Evolutionary conservation across 1,139 yeast genomes (phyloP).

Genomic region (Geotrichum aggregatum): DNA sequence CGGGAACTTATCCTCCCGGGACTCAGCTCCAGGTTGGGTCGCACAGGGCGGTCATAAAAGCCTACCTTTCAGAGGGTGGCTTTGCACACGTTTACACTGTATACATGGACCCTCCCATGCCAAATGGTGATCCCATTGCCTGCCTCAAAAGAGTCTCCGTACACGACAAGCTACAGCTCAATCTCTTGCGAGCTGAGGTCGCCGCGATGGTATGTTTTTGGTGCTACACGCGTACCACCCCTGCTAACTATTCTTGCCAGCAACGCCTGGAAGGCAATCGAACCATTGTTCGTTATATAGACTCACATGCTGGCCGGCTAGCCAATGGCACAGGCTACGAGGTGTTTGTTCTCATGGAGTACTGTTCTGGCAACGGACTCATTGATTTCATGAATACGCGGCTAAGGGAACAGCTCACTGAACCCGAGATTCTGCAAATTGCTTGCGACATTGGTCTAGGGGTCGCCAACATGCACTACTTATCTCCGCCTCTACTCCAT

Average conservation of each 20-base stretch:
- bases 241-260: slow-evolving; percentile 11
- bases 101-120: slow-evolving; percentile 46
- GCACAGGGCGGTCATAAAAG: slow-evolving; percentile 53
- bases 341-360: slow-evolving; percentile 88
- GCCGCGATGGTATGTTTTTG: slow-evolving; percentile 55
- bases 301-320: slow-evolving; percentile 86
- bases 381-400: slow-evolving; percentile 95
- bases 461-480: slow-evolving; percentile 81
- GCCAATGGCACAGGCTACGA: slow-evolving; percentile 57
- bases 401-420: slow-evolving; percentile 72
- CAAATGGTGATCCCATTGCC: slow-evolving; percentile 37
- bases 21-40: slow-evolving; percentile 63
- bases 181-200: slow-evolving; percentile 67
- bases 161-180: slow-evolving; percentile 66
- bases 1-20: slow-evolving; percentile 62
- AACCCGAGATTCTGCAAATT: slow-evolving; percentile 74
- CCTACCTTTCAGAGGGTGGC: slow-evolving; percentile 68
- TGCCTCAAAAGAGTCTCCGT: slow-evolving; percentile 75
- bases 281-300: slow-evolving; percentile 82
- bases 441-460: slow-evolving; percentile 81
- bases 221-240: background rate
- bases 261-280: slow-evolving; percentile 72
- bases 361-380: slow-evolving; percentile 74
- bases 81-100: slow-evolving; percentile 78
- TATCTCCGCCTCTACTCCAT: slow-evolving; percentile 77